Conservation (phyloP, 1,139 yeast genomes). For the Yamadazyma songkhlaensis region DNA sequence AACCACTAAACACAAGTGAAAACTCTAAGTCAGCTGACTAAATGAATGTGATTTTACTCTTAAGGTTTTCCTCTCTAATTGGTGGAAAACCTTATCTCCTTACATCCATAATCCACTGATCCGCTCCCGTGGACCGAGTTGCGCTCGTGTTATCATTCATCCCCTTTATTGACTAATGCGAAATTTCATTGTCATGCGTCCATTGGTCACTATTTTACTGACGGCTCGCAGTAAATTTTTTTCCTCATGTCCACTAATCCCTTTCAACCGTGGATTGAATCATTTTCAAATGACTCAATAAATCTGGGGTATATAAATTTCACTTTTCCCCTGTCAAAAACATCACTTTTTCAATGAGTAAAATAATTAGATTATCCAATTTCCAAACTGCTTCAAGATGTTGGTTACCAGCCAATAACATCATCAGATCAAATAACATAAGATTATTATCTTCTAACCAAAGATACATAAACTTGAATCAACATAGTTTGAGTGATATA, state of each 20-base stretch:
- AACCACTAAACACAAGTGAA: too few species aligned
- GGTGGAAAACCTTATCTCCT: background rate
- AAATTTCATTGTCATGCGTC: too few species aligned
- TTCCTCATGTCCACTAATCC: constrained; percentile 1
- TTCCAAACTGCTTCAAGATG: constrained; percentile 46
- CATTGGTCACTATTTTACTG: too few species aligned
- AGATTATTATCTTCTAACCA: constrained; percentile 38
- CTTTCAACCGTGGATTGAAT: constrained; percentile 3
- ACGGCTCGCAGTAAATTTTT: background rate
- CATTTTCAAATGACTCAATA: constrained; percentile 5
- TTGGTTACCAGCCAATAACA: constrained; percentile 35
- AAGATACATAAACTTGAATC: constrained; percentile 35
- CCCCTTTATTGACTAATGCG: too few species aligned
- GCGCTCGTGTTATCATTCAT: too few species aligned
- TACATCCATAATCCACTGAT: background rate
- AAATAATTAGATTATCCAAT: constrained; percentile 33
- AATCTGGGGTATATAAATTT: constrained; percentile 10
- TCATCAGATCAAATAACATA: constrained; percentile 4
- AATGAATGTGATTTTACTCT: too few species aligned
- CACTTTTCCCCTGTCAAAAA: background rate
- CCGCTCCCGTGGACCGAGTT: background rate
- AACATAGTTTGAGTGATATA: constrained; percentile 27
- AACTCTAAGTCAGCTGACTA: too few species aligned
- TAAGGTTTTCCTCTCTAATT: too few species aligned
- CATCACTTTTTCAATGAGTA: constrained; percentile 26